A percentile compares a stretch with the other conserved stretches of the same genome.
Conservation (phyloP, 2,329 filamentous ascomycete genomes). For the Elsinoe arachidis region DNA sequence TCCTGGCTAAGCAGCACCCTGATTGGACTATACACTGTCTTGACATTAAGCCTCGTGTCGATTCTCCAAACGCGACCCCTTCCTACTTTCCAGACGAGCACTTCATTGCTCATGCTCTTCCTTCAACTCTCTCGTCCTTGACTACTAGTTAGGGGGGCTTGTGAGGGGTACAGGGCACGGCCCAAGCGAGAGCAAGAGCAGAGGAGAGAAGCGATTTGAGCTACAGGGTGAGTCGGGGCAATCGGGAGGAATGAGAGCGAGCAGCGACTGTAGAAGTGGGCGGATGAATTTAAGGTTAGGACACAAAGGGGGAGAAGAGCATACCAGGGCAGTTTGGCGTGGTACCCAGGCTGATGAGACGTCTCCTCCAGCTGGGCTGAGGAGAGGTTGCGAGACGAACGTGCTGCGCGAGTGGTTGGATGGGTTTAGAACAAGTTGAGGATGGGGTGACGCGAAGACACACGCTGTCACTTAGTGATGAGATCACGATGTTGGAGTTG, state of each 20-base stretch:
- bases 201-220: background rate
- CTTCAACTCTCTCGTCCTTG: conserved; percentile 18
- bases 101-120: conserved; percentile 23
- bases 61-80: conserved; percentile 21
- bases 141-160: conserved; percentile 50
- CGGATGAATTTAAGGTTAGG: no score
- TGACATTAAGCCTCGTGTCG: conserved; percentile 30
- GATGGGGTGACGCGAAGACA: no score
- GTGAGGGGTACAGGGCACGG: conserved; percentile 29
- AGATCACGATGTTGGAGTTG: background rate
- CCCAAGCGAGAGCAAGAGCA: background rate
- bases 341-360: no score
- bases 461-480: no score
- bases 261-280: no score
- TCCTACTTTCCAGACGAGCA: conserved; percentile 3
- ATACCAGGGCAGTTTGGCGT: no score
- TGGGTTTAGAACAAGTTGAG: no score
- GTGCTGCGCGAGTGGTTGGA: no score
- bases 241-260: background rate
- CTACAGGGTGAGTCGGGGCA: background rate
- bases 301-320: background rate
- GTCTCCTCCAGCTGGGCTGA: no score
- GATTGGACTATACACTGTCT: conserved; percentile 34
- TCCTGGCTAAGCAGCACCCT: conserved; percentile 30
- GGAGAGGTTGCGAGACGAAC: no score